Evolutionary conservation across 2,329 filamentous ascomycete genomes (phyloP).

Genomic region (Chrysosporium keratinophilum): DNA sequence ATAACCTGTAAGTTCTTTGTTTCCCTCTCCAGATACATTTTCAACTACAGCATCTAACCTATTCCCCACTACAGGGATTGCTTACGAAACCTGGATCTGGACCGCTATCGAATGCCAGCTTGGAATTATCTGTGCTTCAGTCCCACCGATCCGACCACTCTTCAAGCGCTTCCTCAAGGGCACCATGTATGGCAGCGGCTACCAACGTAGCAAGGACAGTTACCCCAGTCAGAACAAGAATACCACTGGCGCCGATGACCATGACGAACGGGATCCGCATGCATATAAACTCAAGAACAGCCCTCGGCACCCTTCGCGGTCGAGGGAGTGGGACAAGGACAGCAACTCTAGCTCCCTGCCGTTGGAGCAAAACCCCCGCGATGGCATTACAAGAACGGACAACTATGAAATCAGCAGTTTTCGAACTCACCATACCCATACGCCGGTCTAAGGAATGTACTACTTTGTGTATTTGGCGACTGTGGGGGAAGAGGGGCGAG

Average conservation of each 20-base stretch:
- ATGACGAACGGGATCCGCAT: background rate
- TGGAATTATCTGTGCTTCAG: slow-evolving; percentile 10
- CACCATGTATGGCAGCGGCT: slow-evolving; percentile 6
- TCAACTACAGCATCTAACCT: background rate
- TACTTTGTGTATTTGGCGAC: background rate
- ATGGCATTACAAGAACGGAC: slow-evolving; percentile 8
- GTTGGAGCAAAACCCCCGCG: background rate
- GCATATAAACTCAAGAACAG: background rate
- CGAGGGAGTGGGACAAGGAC: slow-evolving; percentile 10
- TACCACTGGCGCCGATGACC: background rate
- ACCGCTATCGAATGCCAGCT: slow-evolving; percentile 7
- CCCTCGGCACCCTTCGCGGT: background rate
- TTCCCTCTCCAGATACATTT: background rate
- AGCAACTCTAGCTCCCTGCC: slow-evolving; percentile 7
- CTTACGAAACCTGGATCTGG: slow-evolving; percentile 9
- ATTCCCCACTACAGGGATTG: slow-evolving; percentile 1
- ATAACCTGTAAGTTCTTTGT: slow-evolving; percentile 7
- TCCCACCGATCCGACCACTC: slow-evolving; percentile 9
- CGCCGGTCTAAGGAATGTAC: background rate
- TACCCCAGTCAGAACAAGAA: slow-evolving; percentile 4
- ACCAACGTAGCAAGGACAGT: background rate
- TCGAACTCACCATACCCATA: background rate
- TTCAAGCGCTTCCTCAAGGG: slow-evolving; percentile 8
- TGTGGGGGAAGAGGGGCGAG: too few relatives aligned
- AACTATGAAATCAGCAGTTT: slow-evolving; percentile 3